Evolutionary conservation across 306 rosid species (phyloP).

Genomic region (Cucurbita pepo): DNA sequence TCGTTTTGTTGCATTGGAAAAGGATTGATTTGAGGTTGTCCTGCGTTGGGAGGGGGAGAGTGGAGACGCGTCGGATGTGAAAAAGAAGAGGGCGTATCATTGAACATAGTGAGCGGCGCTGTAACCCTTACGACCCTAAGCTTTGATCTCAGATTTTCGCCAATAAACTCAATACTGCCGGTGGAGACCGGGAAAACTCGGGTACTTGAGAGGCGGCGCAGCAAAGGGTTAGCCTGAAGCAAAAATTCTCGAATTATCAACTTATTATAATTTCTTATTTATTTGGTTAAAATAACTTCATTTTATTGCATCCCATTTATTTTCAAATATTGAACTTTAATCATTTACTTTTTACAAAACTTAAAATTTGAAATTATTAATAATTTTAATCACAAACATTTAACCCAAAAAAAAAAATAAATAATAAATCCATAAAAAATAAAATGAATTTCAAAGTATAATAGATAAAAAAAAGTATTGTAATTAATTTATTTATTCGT

Average conservation of each 20-base stretch:
- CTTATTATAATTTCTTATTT: too few relatives aligned
- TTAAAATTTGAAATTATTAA: too few relatives aligned
- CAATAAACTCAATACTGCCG: background rate
- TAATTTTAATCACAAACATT: too few relatives aligned
- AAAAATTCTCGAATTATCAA: background rate
- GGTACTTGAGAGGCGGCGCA: background rate
- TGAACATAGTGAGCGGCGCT: slow-evolving; percentile 9
- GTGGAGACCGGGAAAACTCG: background rate
- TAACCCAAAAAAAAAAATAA: too few relatives aligned
- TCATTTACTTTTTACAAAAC: too few relatives aligned
- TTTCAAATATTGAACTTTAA: too few relatives aligned
- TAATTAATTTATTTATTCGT: too few relatives aligned
- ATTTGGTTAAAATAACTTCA: too few relatives aligned
- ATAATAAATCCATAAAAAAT: too few relatives aligned
- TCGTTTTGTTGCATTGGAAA: slow-evolving; percentile 14
- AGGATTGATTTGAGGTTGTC: background rate
- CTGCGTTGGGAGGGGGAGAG: background rate
- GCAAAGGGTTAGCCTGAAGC: background rate
- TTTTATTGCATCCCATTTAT: too few relatives aligned
- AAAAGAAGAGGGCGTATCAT: slow-evolving; percentile 12
- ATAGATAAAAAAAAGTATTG: too few relatives aligned
- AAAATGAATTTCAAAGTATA: too few relatives aligned
- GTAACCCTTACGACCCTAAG: background rate
- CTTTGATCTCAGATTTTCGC: background rate
- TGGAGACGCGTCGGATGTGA: slow-evolving; percentile 6